Conservation (phyloP, 2,329 filamentous ascomycete species). For the Teratosphaeria zuluensis region DNA sequence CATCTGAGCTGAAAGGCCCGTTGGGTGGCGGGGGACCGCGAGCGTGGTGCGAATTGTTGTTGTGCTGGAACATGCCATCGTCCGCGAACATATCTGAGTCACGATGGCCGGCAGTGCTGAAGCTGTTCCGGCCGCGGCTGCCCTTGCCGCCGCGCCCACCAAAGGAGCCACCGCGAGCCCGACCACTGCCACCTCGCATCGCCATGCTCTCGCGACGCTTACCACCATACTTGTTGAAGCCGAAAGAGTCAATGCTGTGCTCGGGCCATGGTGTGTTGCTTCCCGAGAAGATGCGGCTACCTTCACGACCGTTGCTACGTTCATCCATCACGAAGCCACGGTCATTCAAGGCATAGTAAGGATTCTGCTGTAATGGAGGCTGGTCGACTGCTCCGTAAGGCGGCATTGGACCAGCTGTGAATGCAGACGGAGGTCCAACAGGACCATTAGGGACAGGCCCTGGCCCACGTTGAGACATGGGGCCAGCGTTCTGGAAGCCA, state of each 20-base stretch:
- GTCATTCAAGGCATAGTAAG: neutral
- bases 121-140: slow-evolving; percentile 5
- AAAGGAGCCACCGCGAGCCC: slow-evolving; percentile 1
- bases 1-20: neutral
- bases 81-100: neutral
- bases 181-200: neutral
- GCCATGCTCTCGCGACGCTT: slow-evolving; percentile 2
- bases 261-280: neutral
- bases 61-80: neutral
- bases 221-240: neutral
- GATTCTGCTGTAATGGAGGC: neutral
- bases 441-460: neutral
- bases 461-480: neutral
- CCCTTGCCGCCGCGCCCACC: neutral
- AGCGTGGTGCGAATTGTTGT: neutral
- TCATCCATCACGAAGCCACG: neutral
- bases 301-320: slow-evolving; percentile 1
- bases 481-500: neutral
- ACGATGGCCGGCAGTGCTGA: slow-evolving; percentile 1
- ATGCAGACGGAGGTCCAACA: neutral
- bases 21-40: neutral
- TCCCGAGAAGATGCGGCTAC: neutral
- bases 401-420: neutral
- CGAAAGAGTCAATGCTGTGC: neutral
- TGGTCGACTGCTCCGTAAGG: neutral